Base-by-base conservation (phyloP, 306 rosid genomes). In the Cicer bijugum region DNA sequence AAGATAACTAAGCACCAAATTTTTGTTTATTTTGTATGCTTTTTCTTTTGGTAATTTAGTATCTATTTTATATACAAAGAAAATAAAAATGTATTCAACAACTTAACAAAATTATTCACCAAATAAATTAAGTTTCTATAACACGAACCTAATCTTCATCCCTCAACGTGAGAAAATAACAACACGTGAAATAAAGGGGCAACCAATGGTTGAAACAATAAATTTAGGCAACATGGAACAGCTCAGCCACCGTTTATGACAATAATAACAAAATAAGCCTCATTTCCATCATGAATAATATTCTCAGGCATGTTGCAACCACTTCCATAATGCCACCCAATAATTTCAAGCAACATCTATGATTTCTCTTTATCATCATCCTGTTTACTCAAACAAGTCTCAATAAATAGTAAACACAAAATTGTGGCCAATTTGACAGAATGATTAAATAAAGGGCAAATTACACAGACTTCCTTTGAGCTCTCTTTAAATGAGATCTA, bases 291-390 rank as follows among this genome's bases (percentile, higher is more conserved):
- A 78, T 78, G 47, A 42, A 42, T 61, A 71, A 65, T 57, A 70
- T 75, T 79, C 69, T 57, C 58, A 52, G 40, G 59, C 86, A 75
- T 71, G 53, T 67, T 76, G 69, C 48, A 56, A 60, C 67, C 58
- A 75, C 76, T 75, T 63, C 40, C 43, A 45, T 20, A 38, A 84
- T 53, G 78, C 67, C 56, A 72, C 14, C 61, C 68, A 76, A 53
- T 63, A 72, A 16, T 61, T 61, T 55, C 78, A 58, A 70, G 51
- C 80, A 71, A 52, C 69, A 42, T 73, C 72, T 81, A 77, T 44
- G 69, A 50, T 50, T 85, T 81, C 42, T 63, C 80, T 71, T 78
- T 74, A 77, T 86, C 84, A 67, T 86, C 90, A 71, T 89, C 89
- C 90, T 89, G 83, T 9, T 61, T 77, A 79, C 71, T 9, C 80